Base-by-base conservation (phyloP, 768 basidiomycete genomes). In the Serendipita vermifera region DNA sequence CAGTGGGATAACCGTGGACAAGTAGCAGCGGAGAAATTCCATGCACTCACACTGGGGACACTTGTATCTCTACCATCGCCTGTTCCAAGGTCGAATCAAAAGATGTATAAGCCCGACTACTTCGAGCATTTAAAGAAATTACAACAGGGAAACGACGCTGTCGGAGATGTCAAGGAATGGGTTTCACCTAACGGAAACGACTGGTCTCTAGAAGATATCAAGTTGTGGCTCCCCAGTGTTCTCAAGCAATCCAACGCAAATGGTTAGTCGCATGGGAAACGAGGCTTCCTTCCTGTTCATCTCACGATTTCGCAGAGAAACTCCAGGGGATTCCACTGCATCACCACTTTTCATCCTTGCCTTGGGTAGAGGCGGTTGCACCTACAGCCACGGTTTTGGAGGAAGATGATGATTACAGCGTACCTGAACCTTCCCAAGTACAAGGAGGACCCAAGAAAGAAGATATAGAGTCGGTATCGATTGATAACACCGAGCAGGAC, bases 51-150 rank as follows among this genome's bases (percentile, higher is more conserved):
- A 2, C 70, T 92, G n/a, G 86, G 88, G 0, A 83, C 85, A 0
- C 72, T 96, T n/a, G 84, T 92, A 63, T 77, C 83, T 3, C 76
- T 99, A 2, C 96, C 96, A 0, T 79, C 81, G 1, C 96, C 96
- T 3, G 90, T 96, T 7, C 73, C 77, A 2, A 75, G 89, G 32
- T 78, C 73, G 1, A 77, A 76, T 7, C 96, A 98, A 67, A 91
- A 87, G 62, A 71, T 88, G 13, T 81, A 75, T 71, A 98, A 98
- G 69, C 88, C 91, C 2, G 78, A 81, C 29, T 90, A 86, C 70
- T 99, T 92, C 66, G 81, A 84, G 27, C 70, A 69, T 38, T 70
- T 81, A 13, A 69, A 71, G 27, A 74, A 70, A 63, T 78, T 80
- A 63, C 75, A 78, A 58, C 76, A 77, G n/a, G 80, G 80, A 3